phyloP scores from a whole-genome alignment of 345 rosid species.

The Melastoma malabathricum region DNA sequence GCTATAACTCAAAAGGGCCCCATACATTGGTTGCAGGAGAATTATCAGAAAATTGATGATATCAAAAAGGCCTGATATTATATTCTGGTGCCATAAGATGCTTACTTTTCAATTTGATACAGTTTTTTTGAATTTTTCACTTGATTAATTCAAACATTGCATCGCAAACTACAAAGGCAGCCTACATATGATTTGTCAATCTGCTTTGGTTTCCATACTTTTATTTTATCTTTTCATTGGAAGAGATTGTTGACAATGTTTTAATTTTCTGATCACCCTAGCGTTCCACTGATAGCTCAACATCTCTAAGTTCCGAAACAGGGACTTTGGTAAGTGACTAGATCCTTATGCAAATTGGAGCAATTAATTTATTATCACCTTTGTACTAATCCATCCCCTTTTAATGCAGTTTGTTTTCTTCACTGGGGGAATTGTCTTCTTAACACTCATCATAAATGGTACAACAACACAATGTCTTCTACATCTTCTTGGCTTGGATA shows the following conservation, averaged over 20 bases:
- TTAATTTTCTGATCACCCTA: conserved; percentile 14
- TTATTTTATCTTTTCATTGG: background rate
- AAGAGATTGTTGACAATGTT: no score
- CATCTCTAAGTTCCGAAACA: conserved; percentile 36
- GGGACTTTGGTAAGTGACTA: conserved; percentile 61
- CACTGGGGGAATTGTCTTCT: conserved; percentile 94
- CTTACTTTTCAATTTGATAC: no score
- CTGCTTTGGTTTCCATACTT: background rate
- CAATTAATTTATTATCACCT: no score
- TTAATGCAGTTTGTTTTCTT: conserved; percentile 67
- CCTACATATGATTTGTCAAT: background rate
- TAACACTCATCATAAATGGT: conserved; percentile 81
- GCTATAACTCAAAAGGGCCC: no score
- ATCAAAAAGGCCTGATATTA: no score
- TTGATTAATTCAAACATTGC: background rate
- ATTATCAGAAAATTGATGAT: no score
- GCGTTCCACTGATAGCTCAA: conserved; percentile 50
- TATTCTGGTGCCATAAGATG: no score
- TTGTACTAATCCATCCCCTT: background rate
- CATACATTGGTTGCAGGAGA: no score
- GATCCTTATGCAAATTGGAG: background rate
- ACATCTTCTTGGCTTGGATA: conserved; percentile 63
- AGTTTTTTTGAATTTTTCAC: no score
- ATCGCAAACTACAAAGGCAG: background rate
- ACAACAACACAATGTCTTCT: conserved; percentile 77